A percentile compares a stretch with the other conserved stretches of the same genome.
phyloP scores from a whole-genome alignment of 768 basidiomycete species.

The Sporobolomyces pararoseus region DNA sequence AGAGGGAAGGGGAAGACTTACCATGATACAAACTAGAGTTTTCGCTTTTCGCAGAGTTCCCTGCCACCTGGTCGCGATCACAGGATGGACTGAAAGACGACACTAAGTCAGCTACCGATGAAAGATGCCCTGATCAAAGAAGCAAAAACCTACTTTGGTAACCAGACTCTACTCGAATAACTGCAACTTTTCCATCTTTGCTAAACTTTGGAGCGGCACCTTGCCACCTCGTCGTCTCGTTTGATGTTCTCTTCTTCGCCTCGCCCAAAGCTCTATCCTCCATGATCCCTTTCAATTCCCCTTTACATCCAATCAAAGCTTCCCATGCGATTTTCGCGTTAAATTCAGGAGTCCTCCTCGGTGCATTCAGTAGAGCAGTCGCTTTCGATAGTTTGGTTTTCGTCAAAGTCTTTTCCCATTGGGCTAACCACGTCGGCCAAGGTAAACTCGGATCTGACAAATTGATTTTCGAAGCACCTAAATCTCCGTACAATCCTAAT shows the following conservation, averaged over 20 bases:
- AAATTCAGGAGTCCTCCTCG: slow-evolving; percentile 50
- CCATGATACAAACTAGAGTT: slow-evolving; percentile 39
- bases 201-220: slow-evolving; percentile 53
- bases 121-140: too few relatives aligned
- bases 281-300: slow-evolving; percentile 14
- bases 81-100: slow-evolving; percentile 50
- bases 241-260: slow-evolving; percentile 28
- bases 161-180: slow-evolving; percentile 52
- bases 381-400: slow-evolving; percentile 47
- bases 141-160: slow-evolving; percentile 49
- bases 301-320: slow-evolving; percentile 48
- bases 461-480: slow-evolving; percentile 47
- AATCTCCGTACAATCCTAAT: slow-evolving; percentile 54
- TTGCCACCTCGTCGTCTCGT: slow-evolving; percentile 33
- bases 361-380: slow-evolving; percentile 54
- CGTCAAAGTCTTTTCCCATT: slow-evolving; percentile 51
- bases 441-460: slow-evolving; percentile 46
- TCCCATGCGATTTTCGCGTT: slow-evolving; percentile 50
- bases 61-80: slow-evolving; percentile 56
- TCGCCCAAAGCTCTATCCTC: slow-evolving; percentile 13
- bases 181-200: slow-evolving; percentile 54
- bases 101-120: background rate
- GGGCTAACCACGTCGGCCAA: slow-evolving; percentile 41
- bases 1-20: slow-evolving; percentile 27
- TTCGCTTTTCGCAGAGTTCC: slow-evolving; percentile 49